phyloP scores from a whole-genome alignment of 805 yeast genomes.

The Ogataea ramenticola region DNA sequence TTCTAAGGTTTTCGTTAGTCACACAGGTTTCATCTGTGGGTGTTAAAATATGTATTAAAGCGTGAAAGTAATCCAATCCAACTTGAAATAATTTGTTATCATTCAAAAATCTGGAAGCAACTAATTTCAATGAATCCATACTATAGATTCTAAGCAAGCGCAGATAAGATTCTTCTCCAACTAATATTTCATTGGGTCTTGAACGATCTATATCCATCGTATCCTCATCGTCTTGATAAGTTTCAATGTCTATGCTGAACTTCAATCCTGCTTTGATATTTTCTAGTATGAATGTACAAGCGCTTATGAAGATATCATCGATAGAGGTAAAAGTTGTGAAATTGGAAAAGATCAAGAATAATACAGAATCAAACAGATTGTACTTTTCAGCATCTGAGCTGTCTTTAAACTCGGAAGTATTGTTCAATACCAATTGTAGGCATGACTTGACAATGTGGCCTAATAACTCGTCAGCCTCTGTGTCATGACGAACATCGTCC shows the following conservation, averaged over 20 bases:
- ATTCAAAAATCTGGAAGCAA: background rate
- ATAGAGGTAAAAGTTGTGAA: background rate
- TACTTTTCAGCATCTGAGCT: background rate
- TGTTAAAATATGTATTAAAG: constrained; percentile 12
- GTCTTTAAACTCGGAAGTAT: too few species aligned
- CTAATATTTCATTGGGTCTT: too few species aligned
- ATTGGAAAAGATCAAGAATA: background rate
- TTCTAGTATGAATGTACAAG: background rate
- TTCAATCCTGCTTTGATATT: background rate
- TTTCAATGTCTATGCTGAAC: background rate
- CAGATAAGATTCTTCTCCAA: background rate
- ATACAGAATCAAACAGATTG: background rate
- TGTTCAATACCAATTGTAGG: background rate
- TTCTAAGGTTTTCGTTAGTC: constrained; percentile 2
- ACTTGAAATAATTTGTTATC: background rate
- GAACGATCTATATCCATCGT: background rate
- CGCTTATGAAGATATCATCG: background rate
- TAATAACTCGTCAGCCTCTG: background rate
- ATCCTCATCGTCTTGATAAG: constrained; percentile 4
- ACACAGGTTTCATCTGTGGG: constrained; percentile 2
- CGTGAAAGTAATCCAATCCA: constrained; percentile 7
- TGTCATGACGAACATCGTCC: background rate
- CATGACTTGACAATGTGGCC: background rate
- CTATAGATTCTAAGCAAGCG: background rate
- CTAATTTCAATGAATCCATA: background rate